Percentiles rank a stretch among this genome's conserved stretches.
These are phyloP conservation scores for Sporothrix humicola DNA, from an alignment of 2,329 filamentous ascomycete genomes.

Conservation along the genomic window DNA sequence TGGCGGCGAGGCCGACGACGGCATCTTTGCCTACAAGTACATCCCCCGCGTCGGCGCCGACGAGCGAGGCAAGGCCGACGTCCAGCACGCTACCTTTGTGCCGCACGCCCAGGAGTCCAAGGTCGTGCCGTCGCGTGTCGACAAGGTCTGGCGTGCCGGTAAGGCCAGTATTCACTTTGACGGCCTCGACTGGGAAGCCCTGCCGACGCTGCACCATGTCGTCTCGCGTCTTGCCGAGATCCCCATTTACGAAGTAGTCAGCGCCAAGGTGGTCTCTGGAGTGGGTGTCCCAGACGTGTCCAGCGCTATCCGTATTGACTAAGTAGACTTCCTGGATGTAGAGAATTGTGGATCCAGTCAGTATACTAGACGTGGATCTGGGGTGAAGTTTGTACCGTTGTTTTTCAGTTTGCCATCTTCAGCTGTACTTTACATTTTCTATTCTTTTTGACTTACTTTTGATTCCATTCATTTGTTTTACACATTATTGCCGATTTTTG, in stretches of 20 bases:
- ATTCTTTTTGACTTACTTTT: too few relatives aligned
- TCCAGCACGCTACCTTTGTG: conserved; percentile 56
- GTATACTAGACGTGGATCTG: too few relatives aligned
- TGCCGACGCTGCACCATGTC: conserved; percentile 68
- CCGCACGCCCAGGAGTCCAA: conserved; percentile 47
- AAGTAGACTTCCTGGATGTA: background rate
- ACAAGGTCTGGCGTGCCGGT: conserved; percentile 47
- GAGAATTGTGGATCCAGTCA: too few relatives aligned
- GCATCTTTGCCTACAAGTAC: conserved; percentile 62
- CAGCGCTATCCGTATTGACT: conserved; percentile 15
- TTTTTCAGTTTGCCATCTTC: too few relatives aligned
- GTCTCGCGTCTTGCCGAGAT: conserved; percentile 58
- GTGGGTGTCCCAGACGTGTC: conserved; percentile 56
- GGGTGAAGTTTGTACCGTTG: too few relatives aligned
- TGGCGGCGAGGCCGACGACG: conserved; percentile 50
- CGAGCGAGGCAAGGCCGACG: conserved; percentile 56
- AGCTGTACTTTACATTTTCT: too few relatives aligned
- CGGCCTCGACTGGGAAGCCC: conserved; percentile 55
- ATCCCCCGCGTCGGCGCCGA: conserved; percentile 63
- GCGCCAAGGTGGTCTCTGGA: conserved; percentile 61
- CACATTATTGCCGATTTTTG: too few relatives aligned
- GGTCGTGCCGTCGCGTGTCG: conserved; percentile 41
- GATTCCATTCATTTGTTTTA: too few relatives aligned
- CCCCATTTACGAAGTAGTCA: conserved; percentile 61
- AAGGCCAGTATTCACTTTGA: conserved; percentile 56